These are phyloP conservation scores for Lepraria neglecta DNA, from an alignment of 495 filamentous ascomycete genomes.

Conservation along the genomic window DNA sequence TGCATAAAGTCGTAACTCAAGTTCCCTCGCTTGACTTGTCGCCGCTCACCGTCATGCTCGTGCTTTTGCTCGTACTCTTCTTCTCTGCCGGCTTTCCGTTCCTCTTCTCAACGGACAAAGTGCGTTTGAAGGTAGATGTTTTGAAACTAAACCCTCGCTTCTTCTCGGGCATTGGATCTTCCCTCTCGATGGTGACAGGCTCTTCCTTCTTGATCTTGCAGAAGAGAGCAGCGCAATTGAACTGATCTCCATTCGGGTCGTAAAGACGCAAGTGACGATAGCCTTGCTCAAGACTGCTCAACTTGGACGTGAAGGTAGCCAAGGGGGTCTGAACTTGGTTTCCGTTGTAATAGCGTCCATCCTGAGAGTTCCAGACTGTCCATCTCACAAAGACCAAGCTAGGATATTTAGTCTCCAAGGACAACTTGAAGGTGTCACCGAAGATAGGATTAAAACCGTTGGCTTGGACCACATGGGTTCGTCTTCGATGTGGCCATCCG, in stretches of 20 bases:
- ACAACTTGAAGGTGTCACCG: conserved; percentile 65
- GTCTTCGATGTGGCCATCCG: conserved; percentile 67
- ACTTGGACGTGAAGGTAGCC: conserved; percentile 86
- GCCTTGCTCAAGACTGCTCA: conserved; percentile 83
- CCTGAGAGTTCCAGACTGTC: conserved; percentile 76
- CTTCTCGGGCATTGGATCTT: conserved; percentile 47
- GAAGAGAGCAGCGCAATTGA: conserved; percentile 90
- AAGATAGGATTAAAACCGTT: conserved; percentile 93
- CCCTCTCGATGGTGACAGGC: conserved; percentile 44
- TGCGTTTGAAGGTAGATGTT: conserved; percentile 47
- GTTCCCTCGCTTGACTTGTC: conserved; percentile 14
- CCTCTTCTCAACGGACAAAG: conserved; percentile 40
- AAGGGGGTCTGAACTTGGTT: conserved; percentile 55
- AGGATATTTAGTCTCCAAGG: conserved; percentile 81
- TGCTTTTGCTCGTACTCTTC: conserved; percentile 13
- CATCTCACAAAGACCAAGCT: conserved; percentile 90
- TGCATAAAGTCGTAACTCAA: conserved; percentile 11
- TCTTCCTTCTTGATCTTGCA: conserved; percentile 70
- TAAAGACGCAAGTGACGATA: conserved; percentile 95
- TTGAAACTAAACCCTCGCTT: conserved; percentile 38
- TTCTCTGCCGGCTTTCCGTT: conserved; percentile 18
- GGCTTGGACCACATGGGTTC: conserved; percentile 68
- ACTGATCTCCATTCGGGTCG: conserved; percentile 81
- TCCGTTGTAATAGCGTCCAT: conserved; percentile 56
- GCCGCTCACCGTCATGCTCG: conserved; percentile 11